A percentile compares a stretch with the other conserved stretches of the same genome.
phyloP scores from a whole-genome alignment of 345 rosid species.

The Sisymbrium altissimum region DNA sequence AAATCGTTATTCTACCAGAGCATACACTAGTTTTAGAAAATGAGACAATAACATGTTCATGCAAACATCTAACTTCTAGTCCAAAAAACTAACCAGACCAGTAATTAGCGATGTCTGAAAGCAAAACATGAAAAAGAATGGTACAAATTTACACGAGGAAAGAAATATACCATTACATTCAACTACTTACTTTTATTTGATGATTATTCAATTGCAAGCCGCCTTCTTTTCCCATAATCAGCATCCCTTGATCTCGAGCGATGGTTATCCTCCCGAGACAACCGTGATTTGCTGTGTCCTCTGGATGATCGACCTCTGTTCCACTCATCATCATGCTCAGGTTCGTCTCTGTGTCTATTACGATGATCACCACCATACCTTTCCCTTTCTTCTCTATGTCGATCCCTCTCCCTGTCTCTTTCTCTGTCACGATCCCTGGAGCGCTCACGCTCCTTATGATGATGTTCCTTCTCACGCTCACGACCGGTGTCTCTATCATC shows the following conservation, averaged over 20 bases:
- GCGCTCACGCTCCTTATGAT: slow-evolving; percentile 57
- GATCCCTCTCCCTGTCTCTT: slow-evolving; percentile 61
- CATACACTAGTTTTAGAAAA: slow-evolving; percentile 11
- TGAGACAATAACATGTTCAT: background rate
- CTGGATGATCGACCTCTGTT: slow-evolving; percentile 63
- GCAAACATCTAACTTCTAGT: background rate
- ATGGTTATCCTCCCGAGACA: slow-evolving; percentile 62
- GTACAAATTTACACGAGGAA: slow-evolving; percentile 5
- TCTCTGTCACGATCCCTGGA: slow-evolving; percentile 65
- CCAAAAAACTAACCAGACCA: background rate
- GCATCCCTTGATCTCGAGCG: slow-evolving; percentile 69
- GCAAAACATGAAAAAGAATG: background rate
- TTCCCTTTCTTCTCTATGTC: slow-evolving; percentile 60
- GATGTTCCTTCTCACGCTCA: slow-evolving; percentile 60
- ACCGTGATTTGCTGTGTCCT: slow-evolving; percentile 57
- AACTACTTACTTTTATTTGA: slow-evolving; percentile 20
- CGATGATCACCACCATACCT: slow-evolving; percentile 56
- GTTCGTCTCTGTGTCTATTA: slow-evolving; percentile 50
- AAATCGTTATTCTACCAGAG: background rate
- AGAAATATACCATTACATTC: background rate
- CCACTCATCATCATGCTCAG: slow-evolving; percentile 65
- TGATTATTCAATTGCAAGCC: slow-evolving; percentile 53
- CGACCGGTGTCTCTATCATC: slow-evolving; percentile 61
- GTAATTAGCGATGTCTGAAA: background rate
- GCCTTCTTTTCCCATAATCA: slow-evolving; percentile 81